phyloP scores from a whole-genome alignment of 106 monocot genomes.

The Agapanthus africanus region DNA sequence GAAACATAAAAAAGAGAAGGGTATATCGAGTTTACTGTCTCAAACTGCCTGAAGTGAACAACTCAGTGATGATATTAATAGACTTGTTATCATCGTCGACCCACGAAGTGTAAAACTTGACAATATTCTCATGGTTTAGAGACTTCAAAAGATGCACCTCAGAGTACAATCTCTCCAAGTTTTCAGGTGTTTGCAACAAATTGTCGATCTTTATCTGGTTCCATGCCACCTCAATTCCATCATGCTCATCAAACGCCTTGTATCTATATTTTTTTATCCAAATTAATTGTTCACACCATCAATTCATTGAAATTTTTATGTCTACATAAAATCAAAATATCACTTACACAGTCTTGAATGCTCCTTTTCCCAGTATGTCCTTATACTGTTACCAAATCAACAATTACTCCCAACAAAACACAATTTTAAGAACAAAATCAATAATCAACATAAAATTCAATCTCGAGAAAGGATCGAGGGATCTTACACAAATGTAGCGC shows the following conservation, averaged over 20 bases:
- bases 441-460: not conserved
- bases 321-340: too few relatives aligned
- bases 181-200: constrained; percentile 19
- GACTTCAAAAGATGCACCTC: constrained; percentile 59
- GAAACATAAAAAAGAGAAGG: not conserved
- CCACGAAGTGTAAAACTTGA: constrained; percentile 63
- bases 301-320: not conserved
- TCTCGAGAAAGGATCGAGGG: not conserved
- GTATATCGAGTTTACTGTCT: constrained; percentile 35
- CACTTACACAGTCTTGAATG: constrained; percentile 86
- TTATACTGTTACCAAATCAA: constrained; percentile 39
- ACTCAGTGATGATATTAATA: constrained; percentile 70
- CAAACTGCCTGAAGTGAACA: constrained; percentile 69
- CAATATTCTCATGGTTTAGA: constrained; percentile 43
- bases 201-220: constrained; percentile 50
- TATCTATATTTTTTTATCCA: constrained; percentile 33
- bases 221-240: constrained; percentile 80
- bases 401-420: not conserved
- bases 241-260: constrained; percentile 60
- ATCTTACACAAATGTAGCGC: constrained; percentile 42
- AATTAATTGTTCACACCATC: constrained; percentile 7
- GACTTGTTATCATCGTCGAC: constrained; percentile 34
- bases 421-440: not conserved
- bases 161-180: constrained; percentile 41
- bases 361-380: constrained; percentile 58